phyloP scores from a whole-genome alignment of 805 yeast species.

The Wickerhamiella domercqiae region DNA sequence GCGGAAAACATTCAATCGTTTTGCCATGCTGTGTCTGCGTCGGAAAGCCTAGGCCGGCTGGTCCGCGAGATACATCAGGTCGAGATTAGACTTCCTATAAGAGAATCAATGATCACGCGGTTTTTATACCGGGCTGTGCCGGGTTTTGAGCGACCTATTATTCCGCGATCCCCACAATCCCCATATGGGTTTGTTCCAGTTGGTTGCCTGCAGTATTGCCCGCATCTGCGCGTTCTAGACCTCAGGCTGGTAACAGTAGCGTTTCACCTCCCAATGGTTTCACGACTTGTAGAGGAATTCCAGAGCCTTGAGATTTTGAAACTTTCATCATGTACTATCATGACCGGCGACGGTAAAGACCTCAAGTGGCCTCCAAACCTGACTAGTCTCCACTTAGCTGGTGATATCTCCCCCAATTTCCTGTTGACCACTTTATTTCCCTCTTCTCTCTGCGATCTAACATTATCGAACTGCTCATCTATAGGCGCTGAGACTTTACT shows the following conservation, averaged over 20 bases:
- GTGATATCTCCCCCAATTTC: slow-evolving; percentile 78
- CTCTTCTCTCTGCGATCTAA: slow-evolving; percentile 47
- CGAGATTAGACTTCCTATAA: slow-evolving; percentile 74
- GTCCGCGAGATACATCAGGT: slow-evolving; percentile 62
- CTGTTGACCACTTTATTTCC: slow-evolving; percentile 58
- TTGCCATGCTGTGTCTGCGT: slow-evolving; percentile 46
- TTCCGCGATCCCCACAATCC: slow-evolving; percentile 93
- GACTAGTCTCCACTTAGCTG: slow-evolving; percentile 60
- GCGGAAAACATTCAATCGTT: slow-evolving; percentile 57
- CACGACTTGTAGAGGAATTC: slow-evolving; percentile 52
- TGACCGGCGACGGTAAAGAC: slow-evolving; percentile 34
- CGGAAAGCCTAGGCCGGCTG: slow-evolving; percentile 33
- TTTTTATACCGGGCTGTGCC: slow-evolving; percentile 61
- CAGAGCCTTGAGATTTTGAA: slow-evolving; percentile 55
- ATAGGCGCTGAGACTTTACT: slow-evolving; percentile 52
- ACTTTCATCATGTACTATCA: slow-evolving; percentile 77
- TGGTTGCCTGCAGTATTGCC: slow-evolving; percentile 63
- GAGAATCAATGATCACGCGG: slow-evolving; percentile 77
- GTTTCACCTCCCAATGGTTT: slow-evolving; percentile 65
- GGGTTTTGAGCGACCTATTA: slow-evolving; percentile 52
- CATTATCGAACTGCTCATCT: slow-evolving; percentile 78
- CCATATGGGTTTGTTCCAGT: slow-evolving; percentile 87
- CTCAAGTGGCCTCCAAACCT: slow-evolving; percentile 69
- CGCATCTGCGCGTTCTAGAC: slow-evolving; percentile 48
- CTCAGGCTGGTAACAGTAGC: slow-evolving; percentile 81